A percentile compares a stretch with the other conserved stretches of the same genome.
phyloP scores from a whole-genome alignment of 495 filamentous ascomycete genomes.

The Hypoxylon fragiforme region DNA sequence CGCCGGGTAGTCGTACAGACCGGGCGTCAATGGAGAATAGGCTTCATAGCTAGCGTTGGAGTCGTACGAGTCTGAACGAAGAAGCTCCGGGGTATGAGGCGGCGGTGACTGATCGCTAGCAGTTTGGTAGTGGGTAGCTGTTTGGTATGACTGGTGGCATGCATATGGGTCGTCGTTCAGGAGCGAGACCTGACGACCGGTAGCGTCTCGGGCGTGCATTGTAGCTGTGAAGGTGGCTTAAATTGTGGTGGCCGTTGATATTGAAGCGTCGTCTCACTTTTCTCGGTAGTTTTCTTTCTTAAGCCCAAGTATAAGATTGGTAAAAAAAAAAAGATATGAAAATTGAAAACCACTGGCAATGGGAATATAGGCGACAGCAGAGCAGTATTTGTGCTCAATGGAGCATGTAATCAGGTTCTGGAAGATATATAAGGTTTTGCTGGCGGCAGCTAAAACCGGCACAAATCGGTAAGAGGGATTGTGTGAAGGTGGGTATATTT shows the following conservation, averaged over 20 bases:
- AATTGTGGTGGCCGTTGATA: constrained; percentile 1
- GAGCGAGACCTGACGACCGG: constrained; percentile 56
- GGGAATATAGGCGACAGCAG: too few species aligned
- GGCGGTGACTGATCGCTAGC: constrained; percentile 41
- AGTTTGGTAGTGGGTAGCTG: constrained; percentile 32
- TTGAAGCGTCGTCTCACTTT: constrained; percentile 14
- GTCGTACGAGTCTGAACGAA: constrained; percentile 58
- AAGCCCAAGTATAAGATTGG: too few species aligned
- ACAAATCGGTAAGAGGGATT: constrained; percentile 9
- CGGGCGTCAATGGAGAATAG: constrained; percentile 53
- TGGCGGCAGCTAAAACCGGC: constrained; percentile 23
- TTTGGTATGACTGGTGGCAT: constrained; percentile 36
- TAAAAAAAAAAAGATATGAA: too few species aligned
- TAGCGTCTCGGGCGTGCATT: constrained; percentile 54
- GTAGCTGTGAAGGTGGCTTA: constrained; percentile 22
- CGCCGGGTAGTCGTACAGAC: constrained; percentile 42
- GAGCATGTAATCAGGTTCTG: constrained; percentile 19
- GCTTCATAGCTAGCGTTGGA: constrained; percentile 54
- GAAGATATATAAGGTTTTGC: constrained; percentile 16
- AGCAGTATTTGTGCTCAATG: constrained; percentile 12
- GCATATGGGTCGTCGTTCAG: constrained; percentile 53
- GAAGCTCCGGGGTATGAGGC: constrained; percentile 52
- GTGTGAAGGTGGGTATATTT: constrained; percentile 15
- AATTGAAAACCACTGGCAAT: constrained; percentile 9
- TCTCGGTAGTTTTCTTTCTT: too few species aligned